Evolutionary conservation across 495 filamentous ascomycete genomes (phyloP).

Genomic region (Penicillium daleae): DNA sequence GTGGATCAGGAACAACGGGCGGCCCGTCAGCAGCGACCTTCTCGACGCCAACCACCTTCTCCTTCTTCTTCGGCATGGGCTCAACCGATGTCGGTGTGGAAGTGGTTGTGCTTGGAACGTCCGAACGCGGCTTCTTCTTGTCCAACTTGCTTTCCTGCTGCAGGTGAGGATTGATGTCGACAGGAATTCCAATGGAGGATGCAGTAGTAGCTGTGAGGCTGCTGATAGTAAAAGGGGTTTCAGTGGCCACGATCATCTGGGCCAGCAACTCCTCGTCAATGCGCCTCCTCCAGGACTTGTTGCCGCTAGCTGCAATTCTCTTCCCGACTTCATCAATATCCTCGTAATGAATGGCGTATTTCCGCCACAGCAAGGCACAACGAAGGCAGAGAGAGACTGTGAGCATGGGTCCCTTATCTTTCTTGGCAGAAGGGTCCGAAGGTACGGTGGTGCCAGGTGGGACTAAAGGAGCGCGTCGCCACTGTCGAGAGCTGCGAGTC

Average conservation of each 20-base stretch:
- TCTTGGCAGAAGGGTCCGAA: slow-evolving; percentile 66
- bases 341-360: slow-evolving; percentile 95
- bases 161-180: slow-evolving; percentile 45
- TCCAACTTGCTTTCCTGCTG: slow-evolving; percentile 47
- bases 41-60: slow-evolving; percentile 60
- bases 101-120: slow-evolving; percentile 53
- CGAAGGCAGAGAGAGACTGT: slow-evolving; percentile 85
- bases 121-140: slow-evolving; percentile 64
- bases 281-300: slow-evolving; percentile 82
- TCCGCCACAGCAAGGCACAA: slow-evolving; percentile 89
- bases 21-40: slow-evolving; percentile 59
- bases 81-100: slow-evolving; percentile 52
- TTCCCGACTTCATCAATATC: slow-evolving; percentile 92
- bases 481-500: slow-evolving; percentile 79
- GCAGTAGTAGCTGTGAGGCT: slow-evolving; percentile 50
- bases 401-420: slow-evolving; percentile 75
- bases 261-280: slow-evolving; percentile 90
- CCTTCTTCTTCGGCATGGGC: slow-evolving; percentile 64
- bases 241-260: slow-evolving; percentile 67
- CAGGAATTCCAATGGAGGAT: slow-evolving; percentile 46
- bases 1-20: slow-evolving; percentile 69
- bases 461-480: slow-evolving; percentile 84
- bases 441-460: slow-evolving; percentile 70
- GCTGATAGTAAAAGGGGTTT: slow-evolving; percentile 52
- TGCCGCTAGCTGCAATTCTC: slow-evolving; percentile 80